Percentiles rank a stretch among this genome's conserved stretches.
phyloP scores from a whole-genome alignment of 2,329 filamentous ascomycete species.

The Penicillium concentricum region DNA sequence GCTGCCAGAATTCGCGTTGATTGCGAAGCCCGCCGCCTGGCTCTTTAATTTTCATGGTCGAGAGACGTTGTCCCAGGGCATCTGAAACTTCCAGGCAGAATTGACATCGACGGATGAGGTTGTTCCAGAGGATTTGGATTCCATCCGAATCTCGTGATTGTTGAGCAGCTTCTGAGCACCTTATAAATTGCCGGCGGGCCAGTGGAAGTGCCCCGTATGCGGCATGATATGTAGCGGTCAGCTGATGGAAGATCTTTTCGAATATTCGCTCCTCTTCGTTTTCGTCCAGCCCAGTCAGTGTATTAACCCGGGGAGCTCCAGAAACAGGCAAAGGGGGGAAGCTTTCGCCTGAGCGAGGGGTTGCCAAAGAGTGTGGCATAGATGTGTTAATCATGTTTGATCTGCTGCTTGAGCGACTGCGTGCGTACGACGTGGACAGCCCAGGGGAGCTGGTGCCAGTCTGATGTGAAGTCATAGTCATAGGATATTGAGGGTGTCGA shows the following conservation, averaged over 20 bases:
- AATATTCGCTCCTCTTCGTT: slow-evolving; percentile 78
- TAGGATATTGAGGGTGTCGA: slow-evolving; percentile 41
- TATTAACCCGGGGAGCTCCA: slow-evolving; percentile 51
- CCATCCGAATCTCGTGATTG: slow-evolving; percentile 60
- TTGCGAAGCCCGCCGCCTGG: slow-evolving; percentile 64
- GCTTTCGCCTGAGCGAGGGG: slow-evolving; percentile 78
- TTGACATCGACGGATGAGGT: slow-evolving; percentile 69
- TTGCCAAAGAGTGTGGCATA: slow-evolving; percentile 53
- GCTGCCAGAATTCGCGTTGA: slow-evolving; percentile 62
- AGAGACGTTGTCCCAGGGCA: slow-evolving; percentile 69
- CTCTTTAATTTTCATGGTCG: slow-evolving; percentile 80
- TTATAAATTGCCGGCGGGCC: slow-evolving; percentile 65
- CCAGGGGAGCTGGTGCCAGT: slow-evolving; percentile 31
- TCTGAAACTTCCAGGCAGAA: slow-evolving; percentile 71
- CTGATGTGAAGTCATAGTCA: slow-evolving; percentile 32
- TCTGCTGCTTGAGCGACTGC: slow-evolving; percentile 52
- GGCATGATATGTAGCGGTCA: slow-evolving; percentile 71
- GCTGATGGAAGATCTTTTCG: slow-evolving; percentile 75
- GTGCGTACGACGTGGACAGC: slow-evolving; percentile 31
- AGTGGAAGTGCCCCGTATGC: slow-evolving; percentile 70
- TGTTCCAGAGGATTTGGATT: slow-evolving; percentile 65
- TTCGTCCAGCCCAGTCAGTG: slow-evolving; percentile 61
- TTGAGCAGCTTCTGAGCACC: slow-evolving; percentile 63
- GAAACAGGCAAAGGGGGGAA: slow-evolving; percentile 57
- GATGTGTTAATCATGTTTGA: slow-evolving; percentile 53